A percentile compares a stretch with the other conserved stretches of the same genome.
phyloP scores from a whole-genome alignment of 768 basidiomycete genomes.

The Boletellus emodensis region DNA sequence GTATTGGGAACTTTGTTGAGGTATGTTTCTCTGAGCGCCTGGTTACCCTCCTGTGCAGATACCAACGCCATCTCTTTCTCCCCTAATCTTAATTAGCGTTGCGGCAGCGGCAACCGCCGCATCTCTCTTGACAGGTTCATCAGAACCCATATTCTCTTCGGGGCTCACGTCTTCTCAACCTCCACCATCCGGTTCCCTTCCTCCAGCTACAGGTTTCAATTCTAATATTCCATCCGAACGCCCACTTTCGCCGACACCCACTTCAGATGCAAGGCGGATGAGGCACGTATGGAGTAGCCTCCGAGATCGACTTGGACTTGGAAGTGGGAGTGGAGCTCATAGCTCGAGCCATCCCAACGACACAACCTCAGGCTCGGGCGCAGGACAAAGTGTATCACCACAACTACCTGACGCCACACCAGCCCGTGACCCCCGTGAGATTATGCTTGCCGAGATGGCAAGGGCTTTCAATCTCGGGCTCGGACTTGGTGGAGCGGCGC shows the following conservation, averaged over 20 bases:
- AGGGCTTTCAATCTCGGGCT: constrained; percentile 74
- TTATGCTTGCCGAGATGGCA: constrained; percentile 79
- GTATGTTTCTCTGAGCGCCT: constrained; percentile 34
- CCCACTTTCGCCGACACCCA: constrained; percentile 41
- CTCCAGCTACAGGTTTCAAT: constrained; percentile 10
- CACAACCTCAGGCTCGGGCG: not conserved
- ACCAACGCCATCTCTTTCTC: not conserved
- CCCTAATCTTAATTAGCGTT: constrained; percentile 45
- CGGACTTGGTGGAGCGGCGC: constrained; percentile 36
- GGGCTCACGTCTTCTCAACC: constrained; percentile 42
- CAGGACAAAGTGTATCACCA: constrained; percentile 6
- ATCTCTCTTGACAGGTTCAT: constrained; percentile 72
- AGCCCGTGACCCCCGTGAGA: constrained; percentile 52
- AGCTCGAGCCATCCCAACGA: constrained; percentile 13
- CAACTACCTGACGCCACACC: constrained; percentile 11
- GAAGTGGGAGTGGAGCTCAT: constrained; percentile 25
- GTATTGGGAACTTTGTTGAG: constrained; percentile 80
- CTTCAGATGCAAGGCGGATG: constrained; percentile 41
- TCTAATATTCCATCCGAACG: constrained; percentile 25
- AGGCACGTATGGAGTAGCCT: constrained; percentile 66
- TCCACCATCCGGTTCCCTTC: constrained; percentile 9
- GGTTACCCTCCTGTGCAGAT: not conserved
- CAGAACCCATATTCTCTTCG: constrained; percentile 59
- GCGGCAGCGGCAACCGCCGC: constrained; percentile 92
- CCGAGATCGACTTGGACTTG: constrained; percentile 62